phyloP scores from a whole-genome alignment of 2,329 filamentous ascomycete genomes.

The Calycina herbarum region DNA sequence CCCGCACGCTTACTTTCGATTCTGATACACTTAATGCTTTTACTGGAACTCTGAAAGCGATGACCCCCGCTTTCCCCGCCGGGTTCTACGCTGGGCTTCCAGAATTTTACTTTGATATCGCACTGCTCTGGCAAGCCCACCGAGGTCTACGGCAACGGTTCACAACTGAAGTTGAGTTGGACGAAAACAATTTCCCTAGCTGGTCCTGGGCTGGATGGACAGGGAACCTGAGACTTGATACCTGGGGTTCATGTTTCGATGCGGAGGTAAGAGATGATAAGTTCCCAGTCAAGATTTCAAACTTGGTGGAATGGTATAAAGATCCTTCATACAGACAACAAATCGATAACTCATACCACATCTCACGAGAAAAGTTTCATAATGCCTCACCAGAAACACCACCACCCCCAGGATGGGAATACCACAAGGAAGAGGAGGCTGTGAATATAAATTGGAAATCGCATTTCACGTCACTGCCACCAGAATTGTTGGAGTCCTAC shows the following conservation, averaged over 20 bases:
- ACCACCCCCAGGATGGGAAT: not conserved
- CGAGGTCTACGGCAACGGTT: not conserved
- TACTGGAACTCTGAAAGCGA: not conserved
- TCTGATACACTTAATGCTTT: not conserved
- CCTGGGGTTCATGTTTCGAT: not conserved
- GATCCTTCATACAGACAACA: not conserved
- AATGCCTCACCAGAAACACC: not conserved
- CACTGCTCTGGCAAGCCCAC: slow-evolving; percentile 1
- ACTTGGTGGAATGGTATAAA: not conserved
- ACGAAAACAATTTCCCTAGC: not conserved
- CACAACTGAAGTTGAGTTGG: not conserved
- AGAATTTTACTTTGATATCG: slow-evolving; percentile 3
- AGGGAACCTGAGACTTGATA: not conserved
- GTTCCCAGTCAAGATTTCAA: not conserved
- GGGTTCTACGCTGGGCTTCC: not conserved
- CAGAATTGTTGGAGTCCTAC: no score
- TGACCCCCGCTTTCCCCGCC: not conserved
- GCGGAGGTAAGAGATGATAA: not conserved
- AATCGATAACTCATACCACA: not conserved
- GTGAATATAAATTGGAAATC: no score
- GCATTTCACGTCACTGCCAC: no score
- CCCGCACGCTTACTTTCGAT: not conserved
- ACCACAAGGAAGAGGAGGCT: not conserved
- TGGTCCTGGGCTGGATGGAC: slow-evolving; percentile 2
- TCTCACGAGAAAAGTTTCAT: not conserved